Evolutionary conservation across 441 rosid genomes (phyloP).

Genomic region (Euphorbia schlechtendalii): DNA sequence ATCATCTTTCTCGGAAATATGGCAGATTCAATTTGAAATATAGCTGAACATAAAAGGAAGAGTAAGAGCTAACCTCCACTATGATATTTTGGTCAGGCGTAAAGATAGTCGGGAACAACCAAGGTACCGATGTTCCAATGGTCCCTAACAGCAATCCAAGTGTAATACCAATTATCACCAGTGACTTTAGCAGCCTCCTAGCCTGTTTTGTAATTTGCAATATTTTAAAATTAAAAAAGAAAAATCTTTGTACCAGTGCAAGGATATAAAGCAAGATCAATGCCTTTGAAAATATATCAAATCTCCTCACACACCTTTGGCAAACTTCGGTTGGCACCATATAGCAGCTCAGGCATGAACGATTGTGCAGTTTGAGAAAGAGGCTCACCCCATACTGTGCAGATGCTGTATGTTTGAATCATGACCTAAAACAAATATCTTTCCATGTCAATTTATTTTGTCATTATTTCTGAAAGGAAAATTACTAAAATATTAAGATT

Average conservation of each 20-base stretch:
- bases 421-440: constrained; percentile 45
- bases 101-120: constrained; percentile 64
- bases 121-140: constrained; percentile 63
- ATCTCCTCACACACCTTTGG: constrained; percentile 37
- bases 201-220: constrained; percentile 43
- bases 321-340: constrained; percentile 55
- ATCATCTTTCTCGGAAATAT: background rate
- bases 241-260: background rate
- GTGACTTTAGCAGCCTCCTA: constrained; percentile 72
- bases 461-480: background rate
- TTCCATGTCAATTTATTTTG: background rate
- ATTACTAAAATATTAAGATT: constrained; percentile 1
- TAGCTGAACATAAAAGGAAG: background rate
- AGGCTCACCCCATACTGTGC: constrained; percentile 80
- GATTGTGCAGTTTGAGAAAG: constrained; percentile 94
- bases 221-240: constrained; percentile 10
- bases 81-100: constrained; percentile 60
- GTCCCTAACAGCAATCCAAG: constrained; percentile 58
- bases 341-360: constrained; percentile 87
- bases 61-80: constrained; percentile 44
- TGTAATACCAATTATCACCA: constrained; percentile 63
- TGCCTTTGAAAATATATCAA: constrained; percentile 1
- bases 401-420: constrained; percentile 69
- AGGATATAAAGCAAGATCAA: background rate
- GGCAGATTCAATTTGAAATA: background rate